A percentile compares a stretch with the other conserved stretches of the same genome.
Conservation (phyloP, 208 protist genomes). For the Leishmania braziliensis region DNA sequence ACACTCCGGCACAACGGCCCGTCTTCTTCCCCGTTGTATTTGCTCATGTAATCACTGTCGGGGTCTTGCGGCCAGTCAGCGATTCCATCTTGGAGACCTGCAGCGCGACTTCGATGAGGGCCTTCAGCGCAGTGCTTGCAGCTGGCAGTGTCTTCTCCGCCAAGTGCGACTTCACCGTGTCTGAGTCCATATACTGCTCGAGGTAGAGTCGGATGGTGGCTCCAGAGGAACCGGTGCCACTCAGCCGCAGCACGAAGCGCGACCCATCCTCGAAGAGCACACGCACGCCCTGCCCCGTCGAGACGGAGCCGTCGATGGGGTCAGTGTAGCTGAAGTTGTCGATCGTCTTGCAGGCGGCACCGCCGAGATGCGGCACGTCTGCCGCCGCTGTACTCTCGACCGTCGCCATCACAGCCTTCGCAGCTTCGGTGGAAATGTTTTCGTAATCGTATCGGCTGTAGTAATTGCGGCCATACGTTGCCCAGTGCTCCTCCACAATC, state of each 20-base stretch:
- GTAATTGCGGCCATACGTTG: conserved; percentile 96
- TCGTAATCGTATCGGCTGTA: conserved; percentile 98
- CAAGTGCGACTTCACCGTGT: conserved; percentile 48
- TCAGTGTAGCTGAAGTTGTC: conserved; percentile 98
- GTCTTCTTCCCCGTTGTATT: neutral
- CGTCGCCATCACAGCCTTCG: conserved; percentile 86
- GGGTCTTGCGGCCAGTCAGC: conserved; percentile 90
- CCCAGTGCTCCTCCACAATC: conserved; percentile 95
- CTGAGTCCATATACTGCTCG: conserved; percentile 93
- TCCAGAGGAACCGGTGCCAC: conserved; percentile 94
- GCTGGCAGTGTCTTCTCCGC: conserved; percentile 46
- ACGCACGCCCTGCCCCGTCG: conserved; percentile 92
- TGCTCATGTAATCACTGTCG: conserved; percentile 96
- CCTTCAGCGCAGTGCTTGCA: conserved; percentile 60
- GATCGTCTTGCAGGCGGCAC: conserved; percentile 48
- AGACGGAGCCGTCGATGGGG: conserved; percentile 93
- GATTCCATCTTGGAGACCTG: conserved; percentile 79
- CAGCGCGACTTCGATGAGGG: conserved; percentile 89
- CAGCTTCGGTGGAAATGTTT: conserved; percentile 80
- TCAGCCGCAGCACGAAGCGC: conserved; percentile 96
- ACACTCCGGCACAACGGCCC: neutral
- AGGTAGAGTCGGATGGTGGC: conserved; percentile 97
- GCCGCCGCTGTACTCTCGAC: conserved; percentile 32
- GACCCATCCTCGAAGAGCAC: conserved; percentile 96
- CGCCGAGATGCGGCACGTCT: conserved; percentile 51